Percentiles rank a stretch among this genome's conserved stretches.
Evolutionary conservation across 768 basidiomycete species (phyloP).

Genomic region (Naematelia aurantialba): DNA sequence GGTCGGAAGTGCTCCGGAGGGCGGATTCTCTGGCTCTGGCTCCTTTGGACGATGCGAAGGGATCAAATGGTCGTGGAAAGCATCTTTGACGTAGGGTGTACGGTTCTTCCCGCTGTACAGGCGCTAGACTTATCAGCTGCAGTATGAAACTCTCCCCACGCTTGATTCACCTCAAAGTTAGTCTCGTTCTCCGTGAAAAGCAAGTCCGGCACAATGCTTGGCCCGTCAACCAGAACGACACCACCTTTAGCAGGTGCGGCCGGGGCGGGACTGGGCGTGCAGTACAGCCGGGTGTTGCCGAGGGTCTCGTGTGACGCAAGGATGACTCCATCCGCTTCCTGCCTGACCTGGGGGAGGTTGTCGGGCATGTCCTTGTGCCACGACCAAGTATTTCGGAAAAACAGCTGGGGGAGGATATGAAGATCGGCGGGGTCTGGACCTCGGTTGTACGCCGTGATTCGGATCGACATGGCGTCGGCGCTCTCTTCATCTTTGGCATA

Average conservation of each 20-base stretch:
- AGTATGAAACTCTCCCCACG: background rate
- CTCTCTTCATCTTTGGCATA: constrained; percentile 97
- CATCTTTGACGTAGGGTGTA: constrained; percentile 84
- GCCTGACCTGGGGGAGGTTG: constrained; percentile 49
- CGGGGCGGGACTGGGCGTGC: constrained; percentile 86
- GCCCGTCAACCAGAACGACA: constrained; percentile 57
- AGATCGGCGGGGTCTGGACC: constrained; percentile 91
- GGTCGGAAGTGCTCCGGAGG: constrained; percentile 17
- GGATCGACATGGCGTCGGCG: constrained; percentile 80
- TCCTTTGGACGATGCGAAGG: constrained; percentile 67
- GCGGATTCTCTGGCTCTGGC: constrained; percentile 31
- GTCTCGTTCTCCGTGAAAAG: constrained; percentile 98
- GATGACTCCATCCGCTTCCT: constrained; percentile 51
- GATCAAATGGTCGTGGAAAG: constrained; percentile 97
- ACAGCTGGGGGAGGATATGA: constrained; percentile 90
- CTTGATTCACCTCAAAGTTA: constrained; percentile 62
- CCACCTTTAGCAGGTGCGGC: constrained; percentile 66
- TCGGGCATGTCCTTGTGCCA: constrained; percentile 60
- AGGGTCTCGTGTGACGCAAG: constrained; percentile 67
- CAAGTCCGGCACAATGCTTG: constrained; percentile 72
- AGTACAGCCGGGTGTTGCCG: constrained; percentile 76
- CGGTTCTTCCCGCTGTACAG: constrained; percentile 85
- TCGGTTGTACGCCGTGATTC: constrained; percentile 94
- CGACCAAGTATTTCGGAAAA: constrained; percentile 99
- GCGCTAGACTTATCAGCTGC: constrained; percentile 50